Base-by-base conservation (phyloP, 2,329 filamentous ascomycete species). In the Aspergillus melleus region DNA sequence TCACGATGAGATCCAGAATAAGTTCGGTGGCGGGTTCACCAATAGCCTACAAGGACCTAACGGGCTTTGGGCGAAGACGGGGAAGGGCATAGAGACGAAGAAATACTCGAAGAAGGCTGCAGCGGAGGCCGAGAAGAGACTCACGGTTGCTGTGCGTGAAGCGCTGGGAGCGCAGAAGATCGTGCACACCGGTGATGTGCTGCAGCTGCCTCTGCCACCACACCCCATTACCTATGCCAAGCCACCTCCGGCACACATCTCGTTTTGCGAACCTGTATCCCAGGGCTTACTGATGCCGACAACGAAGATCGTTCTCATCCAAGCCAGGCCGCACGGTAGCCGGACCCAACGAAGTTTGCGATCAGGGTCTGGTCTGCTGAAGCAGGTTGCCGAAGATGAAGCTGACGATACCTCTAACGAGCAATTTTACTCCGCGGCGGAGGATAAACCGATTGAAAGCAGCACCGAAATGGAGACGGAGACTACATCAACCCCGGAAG, bases 181-280 rank as follows among this genome's bases (percentile, higher is more conserved):
- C 19, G 86, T 98, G 12, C 95, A 97, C 70, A 83, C 87, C 0
- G 92, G 92, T 20, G 94, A 98, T 74, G 76, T 94, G 10, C 80
- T 99, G 46, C 90, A 91, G 12, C 81, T 98, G 29, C 86, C 90
- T 9, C 86, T 88, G n/a, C 82, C 84, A 6, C 77, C 92, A 2
- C 92, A 97, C 75, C 90, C 92, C 12, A 89, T 96, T 64, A 96
- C 92, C 9, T 92, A 96, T 76, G 86, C 90, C 19, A 87, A 91
- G 24, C 86, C 92, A 14, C 91, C 91, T 47, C 92, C 93, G 0
- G 95, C 91, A 47, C 92, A 90, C 76, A 90, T 98, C 61, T 88
- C 91, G 52, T 86, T 96, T n/a, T 98, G 93, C 73, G 95, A 99
- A 74, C 95, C 95, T 9, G 92, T 98, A 16, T 87, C 91, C 6